These are phyloP conservation scores for Phanerochaete sordida DNA, from an alignment of 768 basidiomycete genomes.

Conservation along the genomic window DNA sequence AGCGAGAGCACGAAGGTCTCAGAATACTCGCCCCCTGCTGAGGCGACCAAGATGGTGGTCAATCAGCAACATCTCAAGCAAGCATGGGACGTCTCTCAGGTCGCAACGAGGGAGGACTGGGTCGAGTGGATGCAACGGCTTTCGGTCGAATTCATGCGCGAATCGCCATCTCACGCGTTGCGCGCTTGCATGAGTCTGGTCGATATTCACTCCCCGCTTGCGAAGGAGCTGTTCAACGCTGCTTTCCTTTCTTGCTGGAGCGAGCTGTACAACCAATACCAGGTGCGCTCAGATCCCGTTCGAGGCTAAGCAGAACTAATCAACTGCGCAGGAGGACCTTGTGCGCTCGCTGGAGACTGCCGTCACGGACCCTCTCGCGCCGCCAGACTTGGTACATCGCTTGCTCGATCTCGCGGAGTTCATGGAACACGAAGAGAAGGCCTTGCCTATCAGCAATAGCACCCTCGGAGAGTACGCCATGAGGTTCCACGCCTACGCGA, in stretches of 20 bases:
- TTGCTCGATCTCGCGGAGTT: conserved; percentile 95
- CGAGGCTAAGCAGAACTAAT: neutral
- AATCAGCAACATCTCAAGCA: conserved; percentile 97
- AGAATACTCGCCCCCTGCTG: conserved; percentile 74
- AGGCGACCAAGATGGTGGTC: conserved; percentile 84
- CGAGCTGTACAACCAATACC: conserved; percentile 94
- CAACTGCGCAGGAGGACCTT: conserved; percentile 73
- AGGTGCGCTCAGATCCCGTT: conserved; percentile 46
- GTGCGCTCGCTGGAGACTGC: conserved; percentile 87
- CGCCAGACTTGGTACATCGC: conserved; percentile 86
- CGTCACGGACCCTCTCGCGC: conserved; percentile 71
- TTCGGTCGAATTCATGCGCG: conserved; percentile 94
- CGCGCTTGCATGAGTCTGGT: conserved; percentile 94
- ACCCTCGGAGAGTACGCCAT: conserved; percentile 92
- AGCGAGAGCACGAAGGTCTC: conserved; percentile 52
- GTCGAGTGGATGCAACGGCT: conserved; percentile 92
- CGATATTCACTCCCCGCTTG: conserved; percentile 86
- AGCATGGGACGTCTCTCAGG: conserved; percentile 87
- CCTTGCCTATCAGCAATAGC: conserved; percentile 88
- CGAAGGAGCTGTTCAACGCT: conserved; percentile 94
- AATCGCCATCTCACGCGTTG: conserved; percentile 97
- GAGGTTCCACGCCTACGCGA: conserved; percentile 92
- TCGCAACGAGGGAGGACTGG: conserved; percentile 86
- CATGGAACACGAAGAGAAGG: conserved; percentile 98
- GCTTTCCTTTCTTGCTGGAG: conserved; percentile 98